phyloP scores from a whole-genome alignment of 148 eudicot species.

The Rhododendron vialii region DNA sequence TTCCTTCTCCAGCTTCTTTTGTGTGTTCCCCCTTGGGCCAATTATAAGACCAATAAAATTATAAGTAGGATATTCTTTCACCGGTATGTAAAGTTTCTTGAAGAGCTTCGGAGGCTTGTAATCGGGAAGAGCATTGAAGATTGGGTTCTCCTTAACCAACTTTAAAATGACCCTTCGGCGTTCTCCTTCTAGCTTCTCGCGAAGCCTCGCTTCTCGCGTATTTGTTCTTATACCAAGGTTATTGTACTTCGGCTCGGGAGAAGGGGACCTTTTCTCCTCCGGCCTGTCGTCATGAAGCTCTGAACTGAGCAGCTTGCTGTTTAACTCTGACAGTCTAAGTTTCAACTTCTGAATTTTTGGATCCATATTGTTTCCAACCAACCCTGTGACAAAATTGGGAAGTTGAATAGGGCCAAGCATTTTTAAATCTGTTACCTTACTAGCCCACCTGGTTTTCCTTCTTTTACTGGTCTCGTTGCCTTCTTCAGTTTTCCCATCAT shows the following conservation, averaged over 20 bases:
- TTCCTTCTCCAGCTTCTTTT: conserved; percentile 38
- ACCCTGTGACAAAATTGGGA: conserved; percentile 7
- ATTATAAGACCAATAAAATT: conserved; percentile 39
- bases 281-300: conserved; percentile 19
- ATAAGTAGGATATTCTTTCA: conserved; percentile 31
- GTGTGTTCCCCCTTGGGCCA: conserved; percentile 44
- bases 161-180: conserved; percentile 19
- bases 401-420: conserved; percentile 7
- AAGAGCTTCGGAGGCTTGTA: conserved; percentile 14
- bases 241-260: conserved; percentile 21
- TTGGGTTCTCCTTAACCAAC: conserved; percentile 18
- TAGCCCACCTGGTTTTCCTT: conserved; percentile 29
- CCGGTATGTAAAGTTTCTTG: conserved; percentile 32
- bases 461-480: conserved; percentile 3
- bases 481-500: conserved; percentile 10
- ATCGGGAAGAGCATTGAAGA: conserved; percentile 17
- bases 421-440: conserved; percentile 5
- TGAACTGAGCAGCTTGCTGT: conserved; percentile 17
- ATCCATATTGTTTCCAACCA: conserved; percentile 13
- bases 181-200: conserved; percentile 8
- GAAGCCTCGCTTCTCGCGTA: conserved; percentile 12
- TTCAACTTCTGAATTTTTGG: conserved; percentile 18
- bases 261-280: conserved; percentile 25
- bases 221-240: conserved; percentile 20
- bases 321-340: conserved; percentile 15